Evolutionary conservation across 1,284 basidiomycete species (phyloP), one percentile per base, ranked within the genome.

Genomic region (Ceraceosorus guamensis): DNA sequence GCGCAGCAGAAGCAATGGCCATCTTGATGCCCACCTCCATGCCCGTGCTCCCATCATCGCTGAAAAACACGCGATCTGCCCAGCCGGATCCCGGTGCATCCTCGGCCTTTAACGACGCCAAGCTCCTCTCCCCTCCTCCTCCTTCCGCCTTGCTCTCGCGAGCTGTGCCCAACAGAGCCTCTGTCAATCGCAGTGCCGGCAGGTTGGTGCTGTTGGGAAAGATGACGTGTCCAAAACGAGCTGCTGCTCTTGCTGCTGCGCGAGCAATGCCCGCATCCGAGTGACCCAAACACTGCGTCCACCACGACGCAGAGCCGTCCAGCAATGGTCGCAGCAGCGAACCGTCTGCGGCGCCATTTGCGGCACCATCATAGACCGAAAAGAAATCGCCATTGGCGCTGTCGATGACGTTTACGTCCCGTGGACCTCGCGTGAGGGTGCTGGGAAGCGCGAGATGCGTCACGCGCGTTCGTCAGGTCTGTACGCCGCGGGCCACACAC

Each of bases 1-100:
- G 43, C 31, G 60, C 64, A 2, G 63, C 50, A 0, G 68, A 53
- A 37, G 73, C 65, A 11, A 76, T 52, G 4, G 73, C 93, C 91
- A 97, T 97, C 78, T 98, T 98, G 59, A 98, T 79, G 4, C 88
- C 93, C 14, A 95, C 87, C 77, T 98, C 92, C 84, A 96, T 92
- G 7, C 86, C 93, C 0, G 93, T 97, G 34, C 88, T 88, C 8
- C 93, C 93, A 68, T 98, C 87, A 73, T 98, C 93, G 2, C 87
- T 88, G 78, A 89, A 92, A 78, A 95, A 97, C 1, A 86, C 92
- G 16, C 90, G 83, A 8, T 83, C 82, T 0, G 93, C 93, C 93
- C 93, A 98, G 0, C 86, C 88, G 59, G 80, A 81, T 0, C 89
- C 90, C 2, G 88, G 88, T 1, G 88, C 88, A n/a, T 30, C 32